phyloP scores from a whole-genome alignment of 2,329 filamentous ascomycete genomes.

The Botrytis paeoniae region DNA sequence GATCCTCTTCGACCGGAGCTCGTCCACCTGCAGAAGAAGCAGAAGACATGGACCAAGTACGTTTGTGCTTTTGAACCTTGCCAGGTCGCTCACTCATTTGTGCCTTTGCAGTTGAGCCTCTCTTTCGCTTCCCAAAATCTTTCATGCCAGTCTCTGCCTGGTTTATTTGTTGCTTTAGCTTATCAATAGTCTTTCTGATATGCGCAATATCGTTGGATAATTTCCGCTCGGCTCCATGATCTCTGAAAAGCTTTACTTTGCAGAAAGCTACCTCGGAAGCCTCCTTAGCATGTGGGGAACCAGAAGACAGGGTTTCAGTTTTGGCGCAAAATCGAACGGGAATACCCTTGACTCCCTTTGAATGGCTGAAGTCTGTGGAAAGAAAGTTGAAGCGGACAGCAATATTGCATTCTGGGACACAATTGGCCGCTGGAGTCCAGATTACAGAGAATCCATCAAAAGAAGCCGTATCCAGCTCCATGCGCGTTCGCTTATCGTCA shows the following conservation, averaged over 20 bases:
- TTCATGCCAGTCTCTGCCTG: slow-evolving; percentile 70
- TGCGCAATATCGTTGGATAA: slow-evolving; percentile 92
- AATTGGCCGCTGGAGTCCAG: slow-evolving; percentile 74
- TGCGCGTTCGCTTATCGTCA: slow-evolving; percentile 63
- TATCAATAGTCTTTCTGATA: slow-evolving; percentile 95
- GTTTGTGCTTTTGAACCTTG: slow-evolving; percentile 87
- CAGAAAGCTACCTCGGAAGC: slow-evolving; percentile 81
- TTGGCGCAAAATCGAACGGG: slow-evolving; percentile 91
- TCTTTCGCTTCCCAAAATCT: slow-evolving; percentile 64
- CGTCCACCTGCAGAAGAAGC: slow-evolving; percentile 59
- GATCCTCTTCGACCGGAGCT: slow-evolving; percentile 65
- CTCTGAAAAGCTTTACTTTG: slow-evolving; percentile 95
- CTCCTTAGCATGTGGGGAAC: slow-evolving; percentile 47
- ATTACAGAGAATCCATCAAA: slow-evolving; percentile 93
- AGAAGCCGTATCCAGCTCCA: slow-evolving; percentile 72
- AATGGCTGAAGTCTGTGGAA: slow-evolving; percentile 97
- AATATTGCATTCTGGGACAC: slow-evolving; percentile 73
- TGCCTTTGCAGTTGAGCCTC: slow-evolving; percentile 48
- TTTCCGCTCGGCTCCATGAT: slow-evolving; percentile 93
- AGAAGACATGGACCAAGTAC: slow-evolving; percentile 94
- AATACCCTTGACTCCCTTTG: slow-evolving; percentile 97
- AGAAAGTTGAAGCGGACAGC: slow-evolving; percentile 97
- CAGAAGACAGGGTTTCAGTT: slow-evolving; percentile 64
- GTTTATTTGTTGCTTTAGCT: slow-evolving; percentile 87
- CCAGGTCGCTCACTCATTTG: slow-evolving; percentile 57